These are phyloP conservation scores for Hemerocallis citrina DNA, from an alignment of 106 monocot genomes.

Conservation along the genomic window DNA sequence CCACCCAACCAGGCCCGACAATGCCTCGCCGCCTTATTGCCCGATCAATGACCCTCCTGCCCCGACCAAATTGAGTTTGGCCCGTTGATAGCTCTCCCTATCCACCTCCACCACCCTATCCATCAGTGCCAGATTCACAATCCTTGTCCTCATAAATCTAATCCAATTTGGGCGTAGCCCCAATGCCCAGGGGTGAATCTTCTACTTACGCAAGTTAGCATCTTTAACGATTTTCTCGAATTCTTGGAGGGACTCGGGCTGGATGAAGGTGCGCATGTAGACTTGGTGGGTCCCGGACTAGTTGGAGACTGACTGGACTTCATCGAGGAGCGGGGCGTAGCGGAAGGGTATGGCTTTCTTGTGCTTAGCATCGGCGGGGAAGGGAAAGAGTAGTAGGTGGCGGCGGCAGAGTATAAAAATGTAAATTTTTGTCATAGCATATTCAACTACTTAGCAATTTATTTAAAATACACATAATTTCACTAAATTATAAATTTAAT, in stretches of 20 bases:
- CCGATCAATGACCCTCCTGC: too few species aligned
- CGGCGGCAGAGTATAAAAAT: slow-evolving; percentile 73
- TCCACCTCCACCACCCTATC: slow-evolving; percentile 82
- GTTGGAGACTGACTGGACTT: slow-evolving; percentile 87
- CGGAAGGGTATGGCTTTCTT: slow-evolving; percentile 88
- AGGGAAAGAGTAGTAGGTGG: slow-evolving; percentile 90
- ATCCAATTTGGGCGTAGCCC: slow-evolving; percentile 91
- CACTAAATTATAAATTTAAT: too few species aligned
- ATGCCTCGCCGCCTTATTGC: too few species aligned
- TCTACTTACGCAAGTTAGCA: slow-evolving; percentile 29
- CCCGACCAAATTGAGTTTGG: too few species aligned
- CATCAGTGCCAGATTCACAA: slow-evolving; percentile 96
- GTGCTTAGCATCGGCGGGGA: slow-evolving; percentile 62
- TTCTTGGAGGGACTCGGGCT: slow-evolving; percentile 64
- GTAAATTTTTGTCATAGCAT: too few species aligned
- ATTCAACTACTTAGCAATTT: too few species aligned
- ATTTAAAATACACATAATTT: too few species aligned
- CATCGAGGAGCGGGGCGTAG: slow-evolving; percentile 89
- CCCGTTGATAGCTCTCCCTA: too few species aligned
- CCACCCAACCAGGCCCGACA: too few species aligned
- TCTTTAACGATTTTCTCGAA: slow-evolving; percentile 57
- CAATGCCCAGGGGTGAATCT: slow-evolving; percentile 80
- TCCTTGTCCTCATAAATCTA: slow-evolving; percentile 61
- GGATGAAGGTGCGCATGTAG: slow-evolving; percentile 64
- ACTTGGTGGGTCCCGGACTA: slow-evolving; percentile 98